Evolutionary conservation across 345 rosid genomes (phyloP).

Genomic region (Dipteronia dyeriana): DNA sequence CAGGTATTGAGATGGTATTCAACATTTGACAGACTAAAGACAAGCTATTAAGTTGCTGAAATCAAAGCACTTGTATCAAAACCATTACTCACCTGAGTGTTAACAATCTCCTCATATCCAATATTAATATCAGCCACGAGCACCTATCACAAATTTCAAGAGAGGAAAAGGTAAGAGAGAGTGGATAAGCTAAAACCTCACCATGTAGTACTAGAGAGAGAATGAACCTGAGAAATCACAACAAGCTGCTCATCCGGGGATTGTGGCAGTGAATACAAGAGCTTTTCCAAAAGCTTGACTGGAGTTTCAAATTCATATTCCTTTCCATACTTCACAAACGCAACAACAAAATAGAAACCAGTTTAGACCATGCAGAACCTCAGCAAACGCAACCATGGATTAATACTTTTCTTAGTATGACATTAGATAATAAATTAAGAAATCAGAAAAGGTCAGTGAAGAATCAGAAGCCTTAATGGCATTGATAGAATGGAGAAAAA

Average conservation of each 20-base stretch:
- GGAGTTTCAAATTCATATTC: constrained; percentile 78
- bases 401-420: not conserved
- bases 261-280: constrained; percentile 62
- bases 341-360: not conserved
- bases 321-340: constrained; percentile 56
- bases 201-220: constrained; percentile 2
- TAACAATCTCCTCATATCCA: constrained; percentile 75
- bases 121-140: constrained; percentile 71
- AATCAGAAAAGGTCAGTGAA: not conserved
- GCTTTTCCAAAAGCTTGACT: constrained; percentile 68
- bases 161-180: constrained; percentile 3
- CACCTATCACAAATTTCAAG: constrained; percentile 37
- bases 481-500: not conserved
- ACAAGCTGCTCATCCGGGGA: constrained; percentile 64
- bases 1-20: not conserved
- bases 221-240: constrained; percentile 68
- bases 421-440: constrained; percentile 3
- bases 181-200: not conserved
- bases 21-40: not conserved
- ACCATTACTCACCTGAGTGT: constrained; percentile 51
- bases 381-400: not conserved
- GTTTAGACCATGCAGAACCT: not conserved
- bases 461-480: not conserved
- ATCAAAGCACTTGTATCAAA: constrained; percentile 10
- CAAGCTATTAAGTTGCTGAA: not conserved